Percentiles rank a stretch among this genome's conserved stretches.
These are phyloP conservation scores for Limnomonas spitsbergensis DNA, from an alignment of 139 green algal genomes.

Conservation along the genomic window DNA sequence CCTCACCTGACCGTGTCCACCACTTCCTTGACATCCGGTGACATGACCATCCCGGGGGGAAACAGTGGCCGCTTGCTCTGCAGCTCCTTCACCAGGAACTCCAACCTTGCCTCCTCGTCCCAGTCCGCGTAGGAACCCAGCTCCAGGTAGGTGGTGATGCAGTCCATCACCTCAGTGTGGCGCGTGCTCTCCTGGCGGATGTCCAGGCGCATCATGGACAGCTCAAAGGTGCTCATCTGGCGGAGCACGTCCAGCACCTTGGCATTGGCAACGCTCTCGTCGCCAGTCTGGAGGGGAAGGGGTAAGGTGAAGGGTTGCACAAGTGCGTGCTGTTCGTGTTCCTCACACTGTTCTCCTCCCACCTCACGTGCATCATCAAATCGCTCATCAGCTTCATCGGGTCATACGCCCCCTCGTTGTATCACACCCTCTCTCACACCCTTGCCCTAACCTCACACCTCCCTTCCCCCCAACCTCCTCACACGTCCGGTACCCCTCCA, in stretches of 20 bases:
- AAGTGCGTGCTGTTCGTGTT: too few species aligned
- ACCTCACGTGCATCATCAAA: too few species aligned
- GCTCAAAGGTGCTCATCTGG: slow-evolving; percentile 74
- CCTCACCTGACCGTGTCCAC: background rate
- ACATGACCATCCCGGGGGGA: slow-evolving; percentile 72
- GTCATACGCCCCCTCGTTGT: too few species aligned
- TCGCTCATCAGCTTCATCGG: too few species aligned
- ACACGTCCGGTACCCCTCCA: too few species aligned
- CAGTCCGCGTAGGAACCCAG: slow-evolving; percentile 78
- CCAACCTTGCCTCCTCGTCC: slow-evolving; percentile 80
- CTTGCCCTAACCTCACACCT: too few species aligned
- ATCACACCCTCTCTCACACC: too few species aligned
- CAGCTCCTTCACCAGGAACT: slow-evolving; percentile 80
- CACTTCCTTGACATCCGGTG: slow-evolving; percentile 78
- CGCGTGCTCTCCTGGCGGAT: slow-evolving; percentile 77
- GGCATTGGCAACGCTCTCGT: slow-evolving; percentile 81
- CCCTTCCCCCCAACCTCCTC: too few species aligned
- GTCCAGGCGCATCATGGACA: slow-evolving; percentile 92
- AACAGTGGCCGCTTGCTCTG: slow-evolving; percentile 84
- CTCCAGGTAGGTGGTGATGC: slow-evolving; percentile 85
- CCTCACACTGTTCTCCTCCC: too few species aligned
- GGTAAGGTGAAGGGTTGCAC: background rate
- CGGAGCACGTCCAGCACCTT: slow-evolving; percentile 87
- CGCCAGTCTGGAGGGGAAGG: slow-evolving; percentile 48
- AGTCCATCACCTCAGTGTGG: slow-evolving; percentile 82